Conservation (phyloP, 2,329 filamentous ascomycete genomes). For the Aurifilum marmelostoma region DNA sequence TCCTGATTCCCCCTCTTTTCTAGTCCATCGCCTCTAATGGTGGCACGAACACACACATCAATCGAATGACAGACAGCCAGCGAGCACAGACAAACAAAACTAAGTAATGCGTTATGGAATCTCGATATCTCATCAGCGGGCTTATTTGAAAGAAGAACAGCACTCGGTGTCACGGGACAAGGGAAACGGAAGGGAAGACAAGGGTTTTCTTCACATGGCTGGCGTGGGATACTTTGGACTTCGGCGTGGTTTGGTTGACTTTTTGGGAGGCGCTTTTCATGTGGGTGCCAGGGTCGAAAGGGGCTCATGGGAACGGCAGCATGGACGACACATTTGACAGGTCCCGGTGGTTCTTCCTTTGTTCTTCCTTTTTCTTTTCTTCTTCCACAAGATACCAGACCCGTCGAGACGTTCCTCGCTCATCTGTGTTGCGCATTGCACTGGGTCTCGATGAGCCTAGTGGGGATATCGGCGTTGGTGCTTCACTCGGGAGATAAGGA, state of each 20-base stretch:
- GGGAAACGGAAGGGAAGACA: not conserved
- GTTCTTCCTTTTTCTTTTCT: not conserved
- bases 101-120: slow-evolving; percentile 15
- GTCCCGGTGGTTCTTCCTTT: not conserved
- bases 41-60: not conserved
- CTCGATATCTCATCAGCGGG: slow-evolving; percentile 4
- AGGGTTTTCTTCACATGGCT: not conserved
- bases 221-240: slow-evolving; percentile 8
- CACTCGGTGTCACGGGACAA: not conserved
- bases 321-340: not conserved
- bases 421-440: slow-evolving; percentile 5
- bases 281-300: slow-evolving; percentile 1
- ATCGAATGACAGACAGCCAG: not conserved
- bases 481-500: not conserved
- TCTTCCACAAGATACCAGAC: not conserved
- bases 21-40: not conserved
- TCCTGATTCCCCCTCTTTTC: not conserved
- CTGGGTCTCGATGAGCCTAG: not conserved
- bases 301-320: not conserved
- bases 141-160: not conserved
- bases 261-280: slow-evolving; percentile 9
- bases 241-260: slow-evolving; percentile 2
- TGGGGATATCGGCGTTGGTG: not conserved
- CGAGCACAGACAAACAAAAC: slow-evolving; percentile 13
- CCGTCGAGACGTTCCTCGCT: not conserved